Base-by-base conservation (phyloP, 1,284 basidiomycete genomes). In the Crucibulum parvulum region DNA sequence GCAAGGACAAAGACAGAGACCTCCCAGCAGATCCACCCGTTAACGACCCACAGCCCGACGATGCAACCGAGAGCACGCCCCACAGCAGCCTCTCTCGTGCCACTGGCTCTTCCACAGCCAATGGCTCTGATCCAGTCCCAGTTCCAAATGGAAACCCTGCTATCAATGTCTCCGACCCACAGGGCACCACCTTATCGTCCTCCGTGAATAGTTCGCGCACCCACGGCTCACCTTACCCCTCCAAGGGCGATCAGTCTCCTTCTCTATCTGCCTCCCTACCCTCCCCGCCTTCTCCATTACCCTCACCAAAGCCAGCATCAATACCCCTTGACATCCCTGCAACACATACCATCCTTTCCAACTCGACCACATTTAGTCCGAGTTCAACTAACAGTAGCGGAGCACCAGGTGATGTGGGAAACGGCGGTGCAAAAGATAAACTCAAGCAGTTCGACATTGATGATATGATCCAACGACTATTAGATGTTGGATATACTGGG, bases 401-500 rank as follows among this genome's bases (percentile, higher is more conserved):
- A 36, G 78, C 79, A 11, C 81, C 78, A 41, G 79, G 79, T 18
- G 84, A 86, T 31, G 75, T 80, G 10, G 76, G 75, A 56, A 85
- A 83, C 54, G 80, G 81, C 56, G 82, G 77, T 61, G 71, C 77
- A 65, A 90, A 87, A 72, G 87, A 86, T 51, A 86, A 82, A 71
- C 75, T 83, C 65, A 84, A 87, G 75, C 80, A 88, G 54, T 85
- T 99, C 69, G 98, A 99, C 76, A 91, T 99, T 62, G 98, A 99
- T 79, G 97, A 98, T 77, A 99, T 99, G 94, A 99, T 99, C 72
- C 90, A 93, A 72, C 88, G 97, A 53, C 85, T 99, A 55, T 84
- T 99, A 67, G 97, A 99, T 69, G 95, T 98, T 3, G 98, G 98
- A 6, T 99, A 99, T 77, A 94, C 94, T 15, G 96, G 96, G 75